Evolutionary conservation across 2,329 filamentous ascomycete genomes (phyloP).

Genomic region (Monosporascus sp.): DNA sequence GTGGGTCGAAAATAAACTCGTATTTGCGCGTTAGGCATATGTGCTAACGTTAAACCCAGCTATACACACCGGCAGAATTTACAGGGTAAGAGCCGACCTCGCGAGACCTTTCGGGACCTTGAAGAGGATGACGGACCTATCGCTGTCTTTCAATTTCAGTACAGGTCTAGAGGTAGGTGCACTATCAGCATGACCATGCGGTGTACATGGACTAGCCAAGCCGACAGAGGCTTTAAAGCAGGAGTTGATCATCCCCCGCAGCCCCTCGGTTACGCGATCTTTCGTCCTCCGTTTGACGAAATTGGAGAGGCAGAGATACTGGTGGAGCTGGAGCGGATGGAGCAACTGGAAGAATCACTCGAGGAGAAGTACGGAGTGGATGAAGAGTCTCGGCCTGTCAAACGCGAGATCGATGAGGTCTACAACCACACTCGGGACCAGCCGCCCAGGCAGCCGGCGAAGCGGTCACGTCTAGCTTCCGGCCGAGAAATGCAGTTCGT

Average conservation of each 20-base stretch:
- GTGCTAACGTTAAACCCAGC: slow-evolving; percentile 2
- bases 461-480: slow-evolving; percentile 3
- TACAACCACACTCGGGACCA: slow-evolving; percentile 18
- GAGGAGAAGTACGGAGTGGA: slow-evolving; percentile 9
- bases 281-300: slow-evolving; percentile 13
- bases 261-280: slow-evolving; percentile 10
- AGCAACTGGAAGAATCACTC: background rate
- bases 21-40: background rate
- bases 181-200: background rate
- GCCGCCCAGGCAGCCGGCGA: slow-evolving; percentile 1
- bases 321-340: slow-evolving; percentile 16
- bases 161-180: slow-evolving; percentile 25
- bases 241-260: slow-evolving; percentile 24
- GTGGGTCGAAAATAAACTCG: slow-evolving; percentile 11
- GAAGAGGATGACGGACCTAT: slow-evolving; percentile 12
- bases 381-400: slow-evolving; percentile 11
- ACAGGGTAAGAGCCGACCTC: background rate
- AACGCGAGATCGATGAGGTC: slow-evolving; percentile 17
- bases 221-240: slow-evolving; percentile 23
- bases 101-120: background rate
- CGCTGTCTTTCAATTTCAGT: slow-evolving; percentile 26
- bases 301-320: slow-evolving; percentile 19
- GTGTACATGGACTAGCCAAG: background rate
- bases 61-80: background rate
- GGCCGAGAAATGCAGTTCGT: slow-evolving; percentile 8